phyloP scores from a whole-genome alignment of 257 asterid genomes.

The Marsdenia floribunda region DNA sequence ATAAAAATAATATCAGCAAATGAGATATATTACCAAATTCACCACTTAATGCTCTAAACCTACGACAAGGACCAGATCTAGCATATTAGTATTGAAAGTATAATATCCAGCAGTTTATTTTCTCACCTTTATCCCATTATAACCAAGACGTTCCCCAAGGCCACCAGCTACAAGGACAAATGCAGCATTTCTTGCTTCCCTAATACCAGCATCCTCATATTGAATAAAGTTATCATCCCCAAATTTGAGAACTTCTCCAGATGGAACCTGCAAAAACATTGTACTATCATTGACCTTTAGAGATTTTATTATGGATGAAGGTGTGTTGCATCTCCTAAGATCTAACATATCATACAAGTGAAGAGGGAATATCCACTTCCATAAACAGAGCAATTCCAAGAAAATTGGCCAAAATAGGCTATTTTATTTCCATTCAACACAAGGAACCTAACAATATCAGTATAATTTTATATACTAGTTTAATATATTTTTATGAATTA shows the following conservation, averaged over 20 bases:
- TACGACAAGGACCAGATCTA: not conserved
- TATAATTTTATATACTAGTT: too few relatives aligned
- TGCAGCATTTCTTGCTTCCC: conserved; percentile 82
- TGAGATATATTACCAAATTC: not conserved
- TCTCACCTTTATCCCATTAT: conserved; percentile 88
- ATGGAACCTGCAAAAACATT: conserved; percentile 66
- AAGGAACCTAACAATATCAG: not conserved
- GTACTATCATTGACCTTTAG: conserved; percentile 10
- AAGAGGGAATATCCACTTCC: conserved; percentile 7
- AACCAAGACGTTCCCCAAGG: conserved; percentile 99
- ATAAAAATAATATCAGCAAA: not conserved
- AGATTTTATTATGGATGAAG: conserved; percentile 9
- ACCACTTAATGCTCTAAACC: not conserved
- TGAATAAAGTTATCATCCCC: conserved; percentile 61
- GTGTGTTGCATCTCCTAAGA: not conserved
- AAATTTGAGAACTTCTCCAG: conserved; percentile 76
- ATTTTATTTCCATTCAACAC: not conserved
- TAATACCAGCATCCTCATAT: conserved; percentile 79
- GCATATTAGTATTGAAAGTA: not conserved
- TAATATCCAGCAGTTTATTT: not conserved
- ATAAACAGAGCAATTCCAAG: not conserved
- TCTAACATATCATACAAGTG: not conserved
- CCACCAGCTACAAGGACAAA: conserved; percentile 99
- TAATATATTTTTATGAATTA: too few relatives aligned
- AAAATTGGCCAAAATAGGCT: not conserved